Evolutionary conservation across 2,329 filamentous ascomycete species (phyloP).

Genomic region (Exophiala sideris): DNA sequence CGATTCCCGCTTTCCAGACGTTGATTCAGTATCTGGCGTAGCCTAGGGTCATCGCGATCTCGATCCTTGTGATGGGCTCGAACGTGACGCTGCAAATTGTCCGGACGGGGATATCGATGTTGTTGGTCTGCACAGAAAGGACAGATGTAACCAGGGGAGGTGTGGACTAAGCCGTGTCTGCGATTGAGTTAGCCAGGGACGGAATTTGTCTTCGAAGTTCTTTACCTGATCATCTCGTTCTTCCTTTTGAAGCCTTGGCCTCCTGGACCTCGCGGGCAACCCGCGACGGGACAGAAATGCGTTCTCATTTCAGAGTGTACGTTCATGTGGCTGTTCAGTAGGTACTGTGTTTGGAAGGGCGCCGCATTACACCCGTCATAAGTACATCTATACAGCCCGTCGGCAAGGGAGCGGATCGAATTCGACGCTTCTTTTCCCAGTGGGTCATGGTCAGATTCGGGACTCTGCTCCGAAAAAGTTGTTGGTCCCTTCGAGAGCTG

Average conservation of each 20-base stretch:
- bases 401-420: neutral
- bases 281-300: conserved; percentile 60
- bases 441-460: neutral
- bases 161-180: conserved; percentile 80
- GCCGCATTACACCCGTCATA: conserved; percentile 55
- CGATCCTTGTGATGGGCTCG: conserved; percentile 88
- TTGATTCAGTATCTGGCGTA: conserved; percentile 82
- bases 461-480: neutral
- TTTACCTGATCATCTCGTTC: conserved; percentile 60
- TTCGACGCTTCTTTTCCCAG: neutral
- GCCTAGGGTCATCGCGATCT: conserved; percentile 75
- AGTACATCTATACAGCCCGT: conserved; percentile 50
- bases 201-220: neutral
- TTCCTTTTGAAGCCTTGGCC: conserved; percentile 67
- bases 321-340: conserved; percentile 58
- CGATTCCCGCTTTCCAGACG: conserved; percentile 79
- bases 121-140: conserved; percentile 93
- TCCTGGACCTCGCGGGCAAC: conserved; percentile 57
- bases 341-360: conserved; percentile 63
- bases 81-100: conserved; percentile 94
- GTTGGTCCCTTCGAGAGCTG: neutral
- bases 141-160: conserved; percentile 91
- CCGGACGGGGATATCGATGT: conserved; percentile 89
- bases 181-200: conserved; percentile 19
- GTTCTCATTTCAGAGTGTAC: conserved; percentile 63